These are phyloP conservation scores for Grosmannia serpens DNA, from an alignment of 2,329 filamentous ascomycete genomes.

Conservation along the genomic window DNA sequence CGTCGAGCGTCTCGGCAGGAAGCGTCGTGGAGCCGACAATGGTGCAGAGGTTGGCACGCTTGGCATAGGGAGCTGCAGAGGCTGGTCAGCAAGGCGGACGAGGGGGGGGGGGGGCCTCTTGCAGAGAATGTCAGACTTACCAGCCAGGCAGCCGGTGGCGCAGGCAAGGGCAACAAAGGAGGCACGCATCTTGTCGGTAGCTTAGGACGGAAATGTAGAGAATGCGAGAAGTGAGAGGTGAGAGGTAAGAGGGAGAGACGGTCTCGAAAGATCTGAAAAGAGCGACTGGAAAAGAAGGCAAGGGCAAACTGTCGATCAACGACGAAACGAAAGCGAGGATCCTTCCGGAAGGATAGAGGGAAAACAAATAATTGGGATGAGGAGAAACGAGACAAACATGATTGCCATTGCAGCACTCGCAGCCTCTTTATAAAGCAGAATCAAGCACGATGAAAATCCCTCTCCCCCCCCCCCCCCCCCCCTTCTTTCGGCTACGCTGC, in stretches of 20 bases:
- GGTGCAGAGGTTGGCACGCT: constrained; percentile 30
- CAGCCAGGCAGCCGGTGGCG: constrained; percentile 7
- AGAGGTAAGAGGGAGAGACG: not conserved
- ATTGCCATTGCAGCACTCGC: not conserved
- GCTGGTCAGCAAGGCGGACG: not conserved
- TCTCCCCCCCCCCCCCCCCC: not conserved
- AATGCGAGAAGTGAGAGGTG: not conserved
- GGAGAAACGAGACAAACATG: not conserved
- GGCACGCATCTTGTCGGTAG: constrained; percentile 8
- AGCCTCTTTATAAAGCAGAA: not conserved
- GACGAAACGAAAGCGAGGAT: constrained; percentile 5
- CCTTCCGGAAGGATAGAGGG: constrained; percentile 1
- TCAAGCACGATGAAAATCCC: not conserved
- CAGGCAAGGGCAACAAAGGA: constrained; percentile 7
- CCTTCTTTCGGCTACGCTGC: not conserved
- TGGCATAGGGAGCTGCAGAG: not conserved
- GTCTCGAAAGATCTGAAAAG: not conserved
- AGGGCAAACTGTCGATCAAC: constrained; percentile 7
- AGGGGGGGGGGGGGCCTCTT: not conserved
- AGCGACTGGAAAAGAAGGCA: not conserved
- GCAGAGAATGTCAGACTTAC: not conserved
- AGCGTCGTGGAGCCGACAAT: constrained; percentile 37
- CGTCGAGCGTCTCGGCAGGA: constrained; percentile 35
- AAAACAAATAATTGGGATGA: not conserved
- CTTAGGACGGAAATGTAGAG: not conserved